Percentiles rank a stretch among this genome's conserved stretches.
Evolutionary conservation across 768 basidiomycete species (phyloP).

Genomic region (Agaricus sinodeliciosus): DNA sequence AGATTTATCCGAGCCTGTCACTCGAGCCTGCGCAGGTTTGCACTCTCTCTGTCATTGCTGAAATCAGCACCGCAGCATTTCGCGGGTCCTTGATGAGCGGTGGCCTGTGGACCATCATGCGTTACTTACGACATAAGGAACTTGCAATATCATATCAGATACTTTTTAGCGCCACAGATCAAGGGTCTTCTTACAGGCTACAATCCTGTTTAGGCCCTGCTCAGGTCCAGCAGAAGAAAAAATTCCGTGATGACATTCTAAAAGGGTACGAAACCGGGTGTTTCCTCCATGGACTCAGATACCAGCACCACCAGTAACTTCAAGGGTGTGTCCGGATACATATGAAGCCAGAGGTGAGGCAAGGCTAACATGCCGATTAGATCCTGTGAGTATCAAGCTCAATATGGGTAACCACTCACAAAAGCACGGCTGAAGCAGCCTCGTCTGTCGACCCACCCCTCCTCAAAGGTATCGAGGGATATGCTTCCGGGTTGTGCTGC

Average conservation of each 20-base stretch:
- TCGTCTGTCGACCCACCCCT: conserved; percentile 68
- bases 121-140: too few relatives aligned
- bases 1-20: too few relatives aligned
- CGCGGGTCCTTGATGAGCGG: too few relatives aligned
- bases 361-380: conserved; percentile 38
- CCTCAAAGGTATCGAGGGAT: conserved; percentile 52
- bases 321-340: conserved; percentile 77
- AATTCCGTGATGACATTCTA: too few relatives aligned
- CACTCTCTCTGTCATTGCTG: too few relatives aligned
- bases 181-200: too few relatives aligned
- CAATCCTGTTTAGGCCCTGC: too few relatives aligned
- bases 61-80: too few relatives aligned
- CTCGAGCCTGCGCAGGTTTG: too few relatives aligned
- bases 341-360: conserved; percentile 75
- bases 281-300: conserved; percentile 35
- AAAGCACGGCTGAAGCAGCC: conserved; percentile 67
- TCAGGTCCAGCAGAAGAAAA: not conserved
- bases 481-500: conserved; percentile 25
- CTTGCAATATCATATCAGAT: too few relatives aligned
- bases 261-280: not conserved
- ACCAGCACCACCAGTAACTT: conserved; percentile 77
- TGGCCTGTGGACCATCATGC: too few relatives aligned
- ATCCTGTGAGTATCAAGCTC: not conserved
- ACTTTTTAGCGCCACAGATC: too few relatives aligned
- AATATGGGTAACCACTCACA: conserved; percentile 42